Conservation (phyloP, 2,329 filamentous ascomycete species). For the Dothiorella sarmentorum region DNA sequence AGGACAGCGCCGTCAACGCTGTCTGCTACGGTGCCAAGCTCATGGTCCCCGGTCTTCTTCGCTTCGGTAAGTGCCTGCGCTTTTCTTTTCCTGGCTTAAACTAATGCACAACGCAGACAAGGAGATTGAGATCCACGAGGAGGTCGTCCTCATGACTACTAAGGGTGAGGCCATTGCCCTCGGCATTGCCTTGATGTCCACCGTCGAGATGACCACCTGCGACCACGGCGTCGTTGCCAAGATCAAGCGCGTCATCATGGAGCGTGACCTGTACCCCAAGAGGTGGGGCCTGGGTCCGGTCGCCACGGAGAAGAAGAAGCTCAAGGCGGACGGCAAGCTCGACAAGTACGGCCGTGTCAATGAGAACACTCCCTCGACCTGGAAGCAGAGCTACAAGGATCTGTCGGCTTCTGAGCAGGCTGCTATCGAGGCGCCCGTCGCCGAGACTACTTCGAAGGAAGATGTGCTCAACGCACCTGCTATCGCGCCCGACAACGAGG, state of each 20-base stretch:
- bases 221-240: constrained; percentile 98
- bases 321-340: constrained; percentile 96
- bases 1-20: constrained; percentile 93
- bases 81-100: background rate
- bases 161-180: constrained; percentile 98
- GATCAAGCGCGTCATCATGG: constrained; percentile 99
- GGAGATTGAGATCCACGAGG: constrained; percentile 89
- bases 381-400: constrained; percentile 91
- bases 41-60: constrained; percentile 93
- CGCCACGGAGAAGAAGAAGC: constrained; percentile 97
- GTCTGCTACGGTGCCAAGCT: constrained; percentile 98
- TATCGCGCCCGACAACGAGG: constrained; percentile 28
- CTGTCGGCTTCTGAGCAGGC: constrained; percentile 42
- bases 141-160: constrained; percentile 96
- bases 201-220: constrained; percentile 92
- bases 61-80: constrained; percentile 65
- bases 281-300: constrained; percentile 95
- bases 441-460: constrained; percentile 31
- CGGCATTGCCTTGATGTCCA: constrained; percentile 96
- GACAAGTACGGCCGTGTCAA: constrained; percentile 96
- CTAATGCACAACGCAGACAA: constrained; percentile 56
- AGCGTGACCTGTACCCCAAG: constrained; percentile 94
- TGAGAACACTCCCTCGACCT: constrained; percentile 88
- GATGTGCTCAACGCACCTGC: constrained; percentile 38
- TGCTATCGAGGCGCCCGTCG: constrained; percentile 23